Conservation (phyloP, 352 stramenopile genomes). For the Phytophthora tentaculata region DNA sequence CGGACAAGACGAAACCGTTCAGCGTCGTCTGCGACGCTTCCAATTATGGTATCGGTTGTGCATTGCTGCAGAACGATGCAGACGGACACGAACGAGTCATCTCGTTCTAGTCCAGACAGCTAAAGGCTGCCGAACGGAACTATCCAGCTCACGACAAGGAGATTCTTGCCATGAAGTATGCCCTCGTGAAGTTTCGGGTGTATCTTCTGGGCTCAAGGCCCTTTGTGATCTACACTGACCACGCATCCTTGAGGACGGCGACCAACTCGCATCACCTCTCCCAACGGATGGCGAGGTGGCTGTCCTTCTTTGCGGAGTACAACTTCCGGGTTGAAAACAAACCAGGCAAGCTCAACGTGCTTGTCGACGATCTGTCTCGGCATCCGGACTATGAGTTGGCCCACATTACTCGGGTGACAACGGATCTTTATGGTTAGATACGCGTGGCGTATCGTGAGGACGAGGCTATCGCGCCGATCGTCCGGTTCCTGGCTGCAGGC, state of each 20-base stretch:
- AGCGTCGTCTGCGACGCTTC: neutral
- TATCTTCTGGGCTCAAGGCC: neutral
- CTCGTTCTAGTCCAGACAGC: neutral
- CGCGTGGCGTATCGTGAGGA: no score
- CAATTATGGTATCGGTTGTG: no score
- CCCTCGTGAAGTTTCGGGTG: neutral
- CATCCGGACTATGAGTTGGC: no score
- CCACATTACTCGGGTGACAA: no score
- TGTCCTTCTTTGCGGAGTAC: neutral
- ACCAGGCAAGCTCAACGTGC: neutral
- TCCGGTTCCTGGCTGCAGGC: no score
- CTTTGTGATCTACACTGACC: neutral
- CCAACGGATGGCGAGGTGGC: neutral
- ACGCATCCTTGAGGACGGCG: neutral
- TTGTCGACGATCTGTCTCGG: no score
- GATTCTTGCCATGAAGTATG: neutral
- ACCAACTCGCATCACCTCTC: no score
- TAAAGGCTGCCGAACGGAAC: neutral
- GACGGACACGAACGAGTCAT: no score
- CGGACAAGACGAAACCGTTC: neutral
- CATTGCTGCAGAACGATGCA: no score
- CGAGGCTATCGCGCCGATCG: no score
- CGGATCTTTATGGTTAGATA: no score
- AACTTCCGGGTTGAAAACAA: neutral
- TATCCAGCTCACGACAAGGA: neutral